Evolutionary conservation across 176 grass and related monocot genomes (phyloP).

Genomic region (Phyllostachys edulis): DNA sequence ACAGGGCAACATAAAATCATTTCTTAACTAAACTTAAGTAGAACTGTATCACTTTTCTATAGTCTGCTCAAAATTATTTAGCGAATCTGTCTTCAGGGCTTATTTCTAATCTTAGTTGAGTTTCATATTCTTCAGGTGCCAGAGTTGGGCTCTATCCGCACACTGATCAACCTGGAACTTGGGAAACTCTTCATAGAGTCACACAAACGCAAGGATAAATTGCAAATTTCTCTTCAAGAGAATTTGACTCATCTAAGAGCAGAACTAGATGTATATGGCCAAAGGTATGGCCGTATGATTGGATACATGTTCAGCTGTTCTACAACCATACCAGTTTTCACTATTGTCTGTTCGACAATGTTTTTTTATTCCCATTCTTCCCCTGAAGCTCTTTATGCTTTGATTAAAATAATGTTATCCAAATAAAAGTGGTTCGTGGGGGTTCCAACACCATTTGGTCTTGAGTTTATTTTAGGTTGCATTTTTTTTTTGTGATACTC

Average conservation of each 20-base stretch:
- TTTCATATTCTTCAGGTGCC: constrained; percentile 66
- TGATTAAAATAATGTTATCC: background rate
- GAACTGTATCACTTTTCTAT: background rate
- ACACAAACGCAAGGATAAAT: constrained; percentile 53
- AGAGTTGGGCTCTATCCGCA: constrained; percentile 66
- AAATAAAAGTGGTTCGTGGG: background rate
- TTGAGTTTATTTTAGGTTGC: background rate
- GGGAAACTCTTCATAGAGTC: constrained; percentile 66
- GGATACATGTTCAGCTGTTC: constrained; percentile 6
- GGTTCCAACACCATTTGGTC: background rate
- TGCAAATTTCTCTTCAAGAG: constrained; percentile 72
- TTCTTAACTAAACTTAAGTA: constrained; percentile 5
- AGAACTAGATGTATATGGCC: constrained; percentile 86
- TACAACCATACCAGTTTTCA: background rate
- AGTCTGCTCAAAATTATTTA: background rate
- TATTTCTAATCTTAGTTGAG: background rate
- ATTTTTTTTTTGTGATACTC: background rate
- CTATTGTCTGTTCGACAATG: background rate
- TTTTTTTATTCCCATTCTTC: background rate
- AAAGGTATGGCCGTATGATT: constrained; percentile 47
- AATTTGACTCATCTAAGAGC: constrained; percentile 38
- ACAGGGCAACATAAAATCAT: background rate
- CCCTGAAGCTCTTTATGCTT: background rate
- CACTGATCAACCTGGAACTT: constrained; percentile 68
- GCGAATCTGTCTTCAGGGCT: background rate